phyloP scores from a whole-genome alignment of 2,329 filamentous ascomycete species.

The Beauveria bassiana region DNA sequence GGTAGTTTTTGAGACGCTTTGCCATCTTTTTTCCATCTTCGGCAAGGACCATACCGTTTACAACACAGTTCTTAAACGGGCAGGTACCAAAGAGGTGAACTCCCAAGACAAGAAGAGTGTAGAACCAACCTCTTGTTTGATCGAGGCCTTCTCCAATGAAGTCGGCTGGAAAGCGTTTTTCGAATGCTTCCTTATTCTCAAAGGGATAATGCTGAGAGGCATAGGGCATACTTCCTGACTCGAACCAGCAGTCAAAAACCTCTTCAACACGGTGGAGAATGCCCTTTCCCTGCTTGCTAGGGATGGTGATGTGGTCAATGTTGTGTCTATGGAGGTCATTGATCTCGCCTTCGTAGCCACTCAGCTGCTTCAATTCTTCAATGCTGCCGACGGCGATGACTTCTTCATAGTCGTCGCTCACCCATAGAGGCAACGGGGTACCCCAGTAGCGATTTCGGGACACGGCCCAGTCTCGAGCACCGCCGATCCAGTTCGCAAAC shows the following conservation, averaged over 20 bases:
- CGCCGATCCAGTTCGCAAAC: constrained; percentile 20
- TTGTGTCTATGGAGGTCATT: constrained; percentile 87
- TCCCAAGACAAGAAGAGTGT: constrained; percentile 81
- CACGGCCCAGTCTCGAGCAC: constrained; percentile 4
- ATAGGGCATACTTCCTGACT: constrained; percentile 94
- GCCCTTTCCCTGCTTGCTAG: constrained; percentile 80
- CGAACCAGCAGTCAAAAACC: constrained; percentile 96
- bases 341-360: constrained; percentile 76
- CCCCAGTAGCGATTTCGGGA: constrained; percentile 63
- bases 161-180: constrained; percentile 78
- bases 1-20: constrained; percentile 93
- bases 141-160: constrained; percentile 93
- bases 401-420: constrained; percentile 82
- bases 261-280: constrained; percentile 73
- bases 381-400: constrained; percentile 80
- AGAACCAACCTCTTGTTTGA: constrained; percentile 96
- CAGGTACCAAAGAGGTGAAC: constrained; percentile 78
- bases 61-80: constrained; percentile 93
- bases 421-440: constrained; percentile 86
- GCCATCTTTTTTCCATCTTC: constrained; percentile 99
- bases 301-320: constrained; percentile 90
- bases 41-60: constrained; percentile 88
- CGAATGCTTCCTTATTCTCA: constrained; percentile 74
- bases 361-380: constrained; percentile 74
- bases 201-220: constrained; percentile 88